Evolutionary conservation across 805 yeast species (phyloP).

Genomic region (Candida ulmi): DNA sequence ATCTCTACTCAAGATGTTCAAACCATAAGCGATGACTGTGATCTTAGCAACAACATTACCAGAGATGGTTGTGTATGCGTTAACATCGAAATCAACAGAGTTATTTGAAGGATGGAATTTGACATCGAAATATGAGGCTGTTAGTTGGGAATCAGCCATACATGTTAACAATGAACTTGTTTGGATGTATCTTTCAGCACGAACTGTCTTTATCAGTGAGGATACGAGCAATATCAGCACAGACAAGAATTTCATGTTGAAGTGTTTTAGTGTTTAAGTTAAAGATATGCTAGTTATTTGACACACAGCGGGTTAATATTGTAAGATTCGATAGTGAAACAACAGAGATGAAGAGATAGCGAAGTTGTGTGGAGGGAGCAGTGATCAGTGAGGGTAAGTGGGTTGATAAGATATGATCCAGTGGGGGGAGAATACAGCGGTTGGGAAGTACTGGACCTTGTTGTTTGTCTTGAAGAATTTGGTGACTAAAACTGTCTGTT

Average conservation of each 20-base stretch:
- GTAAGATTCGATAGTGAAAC: no score
- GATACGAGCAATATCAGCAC: not conserved
- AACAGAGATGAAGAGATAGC: no score
- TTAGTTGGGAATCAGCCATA: slow-evolving; percentile 82
- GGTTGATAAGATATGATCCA: no score
- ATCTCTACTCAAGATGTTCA: slow-evolving; percentile 49
- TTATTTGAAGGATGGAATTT: slow-evolving; percentile 59
- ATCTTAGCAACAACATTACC: slow-evolving; percentile 61
- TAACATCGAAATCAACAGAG: slow-evolving; percentile 59
- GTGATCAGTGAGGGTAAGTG: no score
- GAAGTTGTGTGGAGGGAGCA: no score
- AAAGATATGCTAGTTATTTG: no score
- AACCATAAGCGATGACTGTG: slow-evolving; percentile 74
- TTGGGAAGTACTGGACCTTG: no score
- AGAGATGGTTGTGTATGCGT: slow-evolving; percentile 73
- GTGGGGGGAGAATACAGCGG: no score
- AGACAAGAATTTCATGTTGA: not conserved
- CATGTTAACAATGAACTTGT: slow-evolving; percentile 82
- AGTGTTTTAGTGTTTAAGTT: no score
- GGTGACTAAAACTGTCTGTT: no score
- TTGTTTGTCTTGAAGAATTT: no score
- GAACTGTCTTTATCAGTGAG: not conserved
- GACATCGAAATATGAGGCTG: slow-evolving; percentile 81
- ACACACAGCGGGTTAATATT: no score
- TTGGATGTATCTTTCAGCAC: slow-evolving; percentile 25